A percentile compares a stretch with the other conserved stretches of the same genome.
Conservation (phyloP, 257 asterid species). For the Primulina huaijiensis region DNA sequence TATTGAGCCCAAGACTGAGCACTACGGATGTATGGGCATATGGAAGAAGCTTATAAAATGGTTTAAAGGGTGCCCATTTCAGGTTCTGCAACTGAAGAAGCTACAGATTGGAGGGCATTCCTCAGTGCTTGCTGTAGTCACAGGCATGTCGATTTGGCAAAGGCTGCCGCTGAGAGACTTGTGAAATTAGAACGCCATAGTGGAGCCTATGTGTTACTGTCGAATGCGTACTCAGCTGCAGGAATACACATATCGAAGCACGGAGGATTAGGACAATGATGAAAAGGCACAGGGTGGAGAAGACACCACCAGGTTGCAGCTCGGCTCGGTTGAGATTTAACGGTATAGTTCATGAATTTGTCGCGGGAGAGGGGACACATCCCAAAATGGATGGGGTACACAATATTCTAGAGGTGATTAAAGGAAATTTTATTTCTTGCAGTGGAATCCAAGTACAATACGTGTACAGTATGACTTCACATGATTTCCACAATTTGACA, state of each 20-base stretch:
- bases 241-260: conserved; percentile 55
- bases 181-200: conserved; percentile 52
- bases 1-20: conserved; percentile 59
- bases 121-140: conserved; percentile 52
- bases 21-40: conserved; percentile 61
- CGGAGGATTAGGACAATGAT: conserved; percentile 47
- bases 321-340: conserved; percentile 63
- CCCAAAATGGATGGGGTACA: conserved; percentile 31
- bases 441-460: conserved; percentile 15
- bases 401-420: conserved; percentile 33
- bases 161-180: conserved; percentile 56
- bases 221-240: conserved; percentile 52
- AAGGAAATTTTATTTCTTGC: conserved; percentile 33
- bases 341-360: conserved; percentile 56
- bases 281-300: conserved; percentile 52
- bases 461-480: background rate
- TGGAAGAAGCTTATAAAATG: conserved; percentile 52
- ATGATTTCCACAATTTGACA: background rate
- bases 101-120: conserved; percentile 70
- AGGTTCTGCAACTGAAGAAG: conserved; percentile 38
- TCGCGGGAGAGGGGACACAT: conserved; percentile 59
- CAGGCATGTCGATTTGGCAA: conserved; percentile 47
- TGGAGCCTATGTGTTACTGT: conserved; percentile 64
- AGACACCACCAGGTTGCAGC: conserved; percentile 77
- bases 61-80: conserved; percentile 40